Evolutionary conservation across 441 rosid genomes (phyloP).

Genomic region (Melastoma candidum): DNA sequence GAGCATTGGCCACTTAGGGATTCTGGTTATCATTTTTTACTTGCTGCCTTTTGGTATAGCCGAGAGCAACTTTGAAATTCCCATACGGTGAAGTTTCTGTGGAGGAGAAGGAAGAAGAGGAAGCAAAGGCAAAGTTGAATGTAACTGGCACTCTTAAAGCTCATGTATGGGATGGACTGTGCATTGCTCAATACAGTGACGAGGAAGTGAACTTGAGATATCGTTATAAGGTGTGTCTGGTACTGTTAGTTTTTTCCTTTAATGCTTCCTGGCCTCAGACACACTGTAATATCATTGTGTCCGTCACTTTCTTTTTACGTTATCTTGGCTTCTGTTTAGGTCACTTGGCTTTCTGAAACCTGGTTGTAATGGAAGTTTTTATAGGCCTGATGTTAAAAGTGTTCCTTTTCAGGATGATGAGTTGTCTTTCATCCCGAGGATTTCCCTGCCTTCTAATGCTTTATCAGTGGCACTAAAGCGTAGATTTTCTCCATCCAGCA

Average conservation of each 20-base stretch:
- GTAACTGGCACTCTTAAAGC: constrained; percentile 61
- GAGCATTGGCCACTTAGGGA: no score
- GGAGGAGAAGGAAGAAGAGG: constrained; percentile 61
- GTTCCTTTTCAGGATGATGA: constrained; percentile 57
- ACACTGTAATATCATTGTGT: no score
- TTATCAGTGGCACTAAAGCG: constrained; percentile 81
- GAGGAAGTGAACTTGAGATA: constrained; percentile 75
- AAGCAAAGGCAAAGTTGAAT: constrained; percentile 42
- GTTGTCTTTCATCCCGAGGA: constrained; percentile 67
- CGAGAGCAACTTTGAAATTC: constrained; percentile 77
- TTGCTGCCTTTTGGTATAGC: constrained; percentile 36
- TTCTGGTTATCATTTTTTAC: not conserved
- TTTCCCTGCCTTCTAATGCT: constrained; percentile 82
- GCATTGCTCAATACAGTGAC: constrained; percentile 53
- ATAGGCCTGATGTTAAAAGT: constrained; percentile 10
- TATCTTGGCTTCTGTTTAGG: no score
- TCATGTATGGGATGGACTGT: constrained; percentile 47
- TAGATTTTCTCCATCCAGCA: constrained; percentile 56
- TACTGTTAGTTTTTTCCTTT: constrained; percentile 2
- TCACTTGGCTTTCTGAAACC: no score
- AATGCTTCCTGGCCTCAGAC: not conserved
- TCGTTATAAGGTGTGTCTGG: constrained; percentile 49
- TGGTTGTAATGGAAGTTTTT: not conserved
- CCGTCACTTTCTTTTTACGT: no score
- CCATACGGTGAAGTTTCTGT: constrained; percentile 75